phyloP scores from a whole-genome alignment of 768 basidiomycete species.

The Neoboletus brunneissimus region DNA sequence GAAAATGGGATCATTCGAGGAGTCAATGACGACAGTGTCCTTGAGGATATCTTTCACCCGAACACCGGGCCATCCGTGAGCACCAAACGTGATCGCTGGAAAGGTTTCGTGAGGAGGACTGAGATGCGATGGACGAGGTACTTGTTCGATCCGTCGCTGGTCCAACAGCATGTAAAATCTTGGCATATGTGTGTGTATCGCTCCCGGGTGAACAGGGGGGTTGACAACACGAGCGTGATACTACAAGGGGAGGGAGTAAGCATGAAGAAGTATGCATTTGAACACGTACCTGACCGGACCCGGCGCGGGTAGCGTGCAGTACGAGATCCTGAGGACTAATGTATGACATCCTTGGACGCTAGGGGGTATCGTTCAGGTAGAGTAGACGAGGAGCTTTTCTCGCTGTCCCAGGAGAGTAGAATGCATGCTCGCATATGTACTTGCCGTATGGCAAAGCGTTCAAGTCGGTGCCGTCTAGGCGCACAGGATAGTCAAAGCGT shows the following conservation, averaged over 20 bases:
- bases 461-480: background rate
- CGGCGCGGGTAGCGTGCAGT: background rate
- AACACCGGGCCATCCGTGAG: background rate
- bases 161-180: background rate
- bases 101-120: background rate
- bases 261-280: background rate
- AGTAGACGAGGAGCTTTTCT: too few species aligned
- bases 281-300: background rate
- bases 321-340: background rate
- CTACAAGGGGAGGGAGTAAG: background rate
- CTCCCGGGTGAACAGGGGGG: background rate
- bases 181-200: constrained; percentile 1
- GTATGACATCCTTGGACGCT: background rate
- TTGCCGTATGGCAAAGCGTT: background rate
- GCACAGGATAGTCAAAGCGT: background rate
- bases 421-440: background rate
- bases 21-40: background rate
- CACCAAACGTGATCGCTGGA: background rate
- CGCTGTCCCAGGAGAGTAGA: background rate
- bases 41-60: background rate
- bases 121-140: background rate
- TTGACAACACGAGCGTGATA: background rate
- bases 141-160: background rate
- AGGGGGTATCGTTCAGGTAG: too few species aligned
- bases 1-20: background rate